Base-by-base conservation (phyloP, 1,284 basidiomycete genomes). In the Clitocybe nebularis region DNA sequence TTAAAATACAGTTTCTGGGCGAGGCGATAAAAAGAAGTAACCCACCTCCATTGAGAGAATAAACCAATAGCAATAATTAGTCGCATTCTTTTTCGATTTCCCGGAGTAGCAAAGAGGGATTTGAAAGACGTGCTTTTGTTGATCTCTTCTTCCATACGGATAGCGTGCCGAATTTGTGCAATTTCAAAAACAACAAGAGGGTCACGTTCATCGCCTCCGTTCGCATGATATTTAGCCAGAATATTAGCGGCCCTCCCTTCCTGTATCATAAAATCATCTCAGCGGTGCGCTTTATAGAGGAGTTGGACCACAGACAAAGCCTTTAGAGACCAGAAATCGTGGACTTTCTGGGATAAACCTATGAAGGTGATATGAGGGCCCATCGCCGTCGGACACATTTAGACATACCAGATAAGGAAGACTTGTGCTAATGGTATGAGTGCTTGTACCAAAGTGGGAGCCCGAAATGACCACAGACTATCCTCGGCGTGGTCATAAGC, bases 281-380 rank as follows among this genome's bases (percentile, higher is more conserved):
- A n/a, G n/a, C n/a, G n/a, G n/a, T n/a, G n/a, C n/a, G n/a, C n/a
- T n/a, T n/a, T 13, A n/a, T 4, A 29, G 29, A 8, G 11, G 19
- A 34, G 22, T 34, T 14, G 33, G 14, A 25, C 23, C 10, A 53
- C 76, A 45, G 39, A 80, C 79, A 46, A 67, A 57, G 25, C 81
- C 81, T 55, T 73, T 74, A 14, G 77, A 74, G 9, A 85, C 71
- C 11, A 87, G 68, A 66, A 74, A 86, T 22, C 84, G 72, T 16
- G 84, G 83, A 22, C 79, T 82, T 55, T 88, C 82, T 4, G 84
- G 84, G 8, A 83, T 67, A 49, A 83, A 74, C 74, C 77, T 77
- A 14, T 16, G 13, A 14, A 8, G 3, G 13, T 2, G 14, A 8
- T 2, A 32, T 5, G 19, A 14, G 10, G 3, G 9, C 13, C 4